phyloP scores from a whole-genome alignment of 257 asterid genomes.

The Datura wrightii region DNA sequence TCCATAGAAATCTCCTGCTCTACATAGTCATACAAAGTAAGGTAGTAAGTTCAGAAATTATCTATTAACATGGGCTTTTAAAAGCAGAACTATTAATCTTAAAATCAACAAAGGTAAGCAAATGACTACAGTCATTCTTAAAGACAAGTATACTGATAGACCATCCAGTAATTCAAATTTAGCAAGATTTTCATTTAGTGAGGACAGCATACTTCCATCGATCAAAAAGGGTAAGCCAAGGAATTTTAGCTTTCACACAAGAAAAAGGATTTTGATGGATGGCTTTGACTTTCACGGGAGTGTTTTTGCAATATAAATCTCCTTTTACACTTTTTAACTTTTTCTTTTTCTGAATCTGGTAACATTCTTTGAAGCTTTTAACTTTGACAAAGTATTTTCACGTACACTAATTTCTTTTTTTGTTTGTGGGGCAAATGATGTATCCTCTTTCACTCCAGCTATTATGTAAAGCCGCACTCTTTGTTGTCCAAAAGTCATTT shows the following conservation, averaged over 20 bases:
- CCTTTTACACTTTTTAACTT: background rate
- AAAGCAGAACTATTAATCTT: background rate
- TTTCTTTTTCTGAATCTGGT: background rate
- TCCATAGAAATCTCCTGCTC: background rate
- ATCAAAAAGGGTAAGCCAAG: background rate
- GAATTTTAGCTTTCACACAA: slow-evolving; percentile 1
- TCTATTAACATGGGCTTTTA: background rate
- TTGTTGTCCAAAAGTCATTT: slow-evolving; percentile 85
- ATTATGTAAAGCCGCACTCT: slow-evolving; percentile 84
- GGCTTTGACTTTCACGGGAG: background rate
- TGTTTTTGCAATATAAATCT: background rate
- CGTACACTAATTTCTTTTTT: slow-evolving; percentile 93
- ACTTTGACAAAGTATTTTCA: slow-evolving; percentile 17
- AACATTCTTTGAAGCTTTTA: slow-evolving; percentile 7
- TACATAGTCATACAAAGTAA: background rate
- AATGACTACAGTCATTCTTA: background rate
- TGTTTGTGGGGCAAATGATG: slow-evolving; percentile 81
- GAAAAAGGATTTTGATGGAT: slow-evolving; percentile 14
- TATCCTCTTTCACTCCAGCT: slow-evolving; percentile 78
- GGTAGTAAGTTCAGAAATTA: background rate
- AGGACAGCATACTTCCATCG: background rate
- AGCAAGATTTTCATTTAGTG: background rate
- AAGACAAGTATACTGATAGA: background rate
- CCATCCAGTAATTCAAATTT: background rate
- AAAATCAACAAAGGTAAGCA: background rate